Conservation (phyloP, 768 basidiomycete species). For the Auricularia sp. region DNA sequence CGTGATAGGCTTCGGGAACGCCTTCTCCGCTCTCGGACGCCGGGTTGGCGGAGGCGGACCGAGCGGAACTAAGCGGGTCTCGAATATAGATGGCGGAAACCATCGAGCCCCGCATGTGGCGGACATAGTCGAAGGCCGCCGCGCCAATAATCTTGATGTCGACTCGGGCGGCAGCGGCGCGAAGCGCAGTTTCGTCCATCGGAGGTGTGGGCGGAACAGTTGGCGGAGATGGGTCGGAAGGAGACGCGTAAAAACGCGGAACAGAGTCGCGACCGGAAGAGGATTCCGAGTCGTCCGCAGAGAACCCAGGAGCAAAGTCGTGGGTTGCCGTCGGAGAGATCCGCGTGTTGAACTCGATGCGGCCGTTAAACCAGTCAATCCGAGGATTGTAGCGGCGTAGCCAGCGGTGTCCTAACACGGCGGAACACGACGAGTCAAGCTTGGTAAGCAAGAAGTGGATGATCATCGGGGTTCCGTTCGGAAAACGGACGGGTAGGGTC, state of each 20-base stretch:
- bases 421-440: conserved; percentile 1
- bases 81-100: not conserved
- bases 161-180: not conserved
- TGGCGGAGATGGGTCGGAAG: not conserved
- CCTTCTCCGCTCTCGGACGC: not conserved
- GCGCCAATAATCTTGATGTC: not conserved
- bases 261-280: not conserved
- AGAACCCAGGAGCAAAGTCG: not conserved
- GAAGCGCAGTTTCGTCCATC: not conserved
- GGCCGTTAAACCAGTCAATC: conserved; percentile 14
- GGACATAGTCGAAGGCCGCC: not conserved
- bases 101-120: not conserved
- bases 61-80: not conserved
- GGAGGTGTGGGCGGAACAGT: not conserved
- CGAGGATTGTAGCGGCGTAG: conserved; percentile 13
- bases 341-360: not conserved
- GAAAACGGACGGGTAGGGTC: not conserved
- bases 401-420: conserved; percentile 10
- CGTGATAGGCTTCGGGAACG: not conserved
- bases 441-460: not conserved
- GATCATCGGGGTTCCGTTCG: not conserved
- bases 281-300: not conserved
- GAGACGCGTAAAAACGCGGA: not conserved
- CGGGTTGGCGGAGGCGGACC: not conserved
- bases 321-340: not conserved